Evolutionary conservation across 2,329 filamentous ascomycete species (phyloP), one percentile per base, ranked within the genome.

Genomic region (Westerdykella aurantiaca): DNA sequence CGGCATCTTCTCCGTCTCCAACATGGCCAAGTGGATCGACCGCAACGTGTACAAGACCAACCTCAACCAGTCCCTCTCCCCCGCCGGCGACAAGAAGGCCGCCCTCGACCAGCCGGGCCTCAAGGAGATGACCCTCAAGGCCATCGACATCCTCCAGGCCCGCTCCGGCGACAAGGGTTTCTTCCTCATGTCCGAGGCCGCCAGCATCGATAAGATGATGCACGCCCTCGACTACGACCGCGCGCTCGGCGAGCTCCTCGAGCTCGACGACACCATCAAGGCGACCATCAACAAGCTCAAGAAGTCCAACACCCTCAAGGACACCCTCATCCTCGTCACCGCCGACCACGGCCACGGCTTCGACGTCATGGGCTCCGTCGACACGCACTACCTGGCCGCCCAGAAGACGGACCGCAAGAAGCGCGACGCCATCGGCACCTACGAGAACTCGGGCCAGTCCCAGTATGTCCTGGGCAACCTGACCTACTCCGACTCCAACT

Each of bases 261-360:
- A 94, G 70, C 78, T 94, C 29, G 87, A 94, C 60, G 86, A 94
- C 68, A 89, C 88, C 4, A 72, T 94, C 54, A 81, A 81, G 41
- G 85, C 85, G 14, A 88, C 86, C 3, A 75, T 91, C 42, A 75
- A 75, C 38, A 82, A 86, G 61, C 81, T 94, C 35, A 74, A 80
- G 56, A 69, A 76, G 25, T 72, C 88, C 6, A 78, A 78, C 45
- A 76, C 81, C 44, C 76, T 89, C 25, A 79, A 91, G 9, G 80
- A 89, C 48, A 94, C 88, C 1, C 78, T 91, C 3, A 75, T 94
- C 51, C 64, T 94, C 39, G 85, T 93, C 39, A 88, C 87, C 3
- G 85, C 87, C n/a, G 87, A 94, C 61, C 88, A 93, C 73, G 88
- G 88, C 34, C 88, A 94, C 70, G 88, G 88, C 43, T 94, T 94